Evolutionary conservation across 805 yeast genomes (phyloP), one percentile per base, ranked within the genome.

Genomic region (Scheffersomyces amazonensis): DNA sequence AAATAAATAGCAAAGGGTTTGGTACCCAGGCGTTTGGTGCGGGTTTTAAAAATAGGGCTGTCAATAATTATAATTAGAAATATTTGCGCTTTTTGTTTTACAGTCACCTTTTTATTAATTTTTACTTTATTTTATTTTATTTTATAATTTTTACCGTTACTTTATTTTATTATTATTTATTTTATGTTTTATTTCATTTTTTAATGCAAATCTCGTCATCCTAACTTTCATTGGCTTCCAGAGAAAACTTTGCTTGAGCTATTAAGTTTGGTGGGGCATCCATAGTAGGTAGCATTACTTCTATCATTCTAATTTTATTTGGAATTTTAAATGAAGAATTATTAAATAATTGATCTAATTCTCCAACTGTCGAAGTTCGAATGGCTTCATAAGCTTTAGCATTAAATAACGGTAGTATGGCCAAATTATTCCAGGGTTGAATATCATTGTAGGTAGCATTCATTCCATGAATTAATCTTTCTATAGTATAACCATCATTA

Each of bases 401-500:
- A 46, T 80, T 81, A 69, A 86, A 85, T 31, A 76, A 58, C 41
- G 77, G 78, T 53, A 81, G 66, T 42, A 81, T 51, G 42, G 68
- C 71, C 60, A 71, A 68, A 65, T 82, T 83, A 55, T 80, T 75
- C 89, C 89, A 82, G 39, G 76, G 66, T 65, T 82, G 87, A 54
- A 82, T 77, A 50, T 75, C 77, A 60, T 82, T 82, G 66, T 82
- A 82, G 39, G 70, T 62, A 35, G 86, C 86, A 21, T 66, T 66
- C 50, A 67, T 76, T 59, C 88, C 88, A 64, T 82, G 87, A 50
- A 82, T 82, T 66, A 82, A 73, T 66, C 81, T 78, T 65, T 82
- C 89, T 56, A 82, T 82, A 51, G 89, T 82, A 70, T 82, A 82
- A 62, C 89, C 89, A 47, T 75, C 78, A 64, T 82, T 82, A 69